A percentile compares a stretch with the other conserved stretches of the same genome.
phyloP scores from a whole-genome alignment of 192 early-diverging fungal species.

The Phlyctochytrium arcticum region DNA sequence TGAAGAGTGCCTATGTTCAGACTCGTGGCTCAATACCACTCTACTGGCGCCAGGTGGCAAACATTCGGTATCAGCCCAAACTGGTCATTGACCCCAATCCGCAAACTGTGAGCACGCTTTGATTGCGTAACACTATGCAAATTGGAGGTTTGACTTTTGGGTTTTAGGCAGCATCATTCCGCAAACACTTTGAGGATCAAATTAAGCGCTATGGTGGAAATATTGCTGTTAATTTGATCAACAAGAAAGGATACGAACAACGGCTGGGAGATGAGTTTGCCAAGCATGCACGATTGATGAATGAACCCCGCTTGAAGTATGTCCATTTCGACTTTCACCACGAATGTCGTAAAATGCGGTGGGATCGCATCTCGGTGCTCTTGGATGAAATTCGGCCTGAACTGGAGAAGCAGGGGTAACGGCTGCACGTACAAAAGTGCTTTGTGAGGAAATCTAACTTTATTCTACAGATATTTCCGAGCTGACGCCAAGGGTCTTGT shows the following conservation, averaged over 20 bases:
- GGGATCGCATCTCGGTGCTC: constrained; percentile 81
- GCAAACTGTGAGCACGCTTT: constrained; percentile 49
- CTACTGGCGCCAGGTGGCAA: constrained; percentile 89
- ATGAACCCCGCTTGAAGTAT: constrained; percentile 50
- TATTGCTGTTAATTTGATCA: constrained; percentile 89
- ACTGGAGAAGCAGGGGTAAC: constrained; percentile 57
- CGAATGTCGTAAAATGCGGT: constrained; percentile 94
- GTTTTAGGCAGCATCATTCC: constrained; percentile 59
- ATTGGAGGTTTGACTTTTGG: constrained; percentile 1
- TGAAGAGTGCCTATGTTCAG: constrained; percentile 79
- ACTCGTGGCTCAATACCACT: constrained; percentile 93
- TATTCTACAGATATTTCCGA: constrained; percentile 51
- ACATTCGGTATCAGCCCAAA: constrained; percentile 87
- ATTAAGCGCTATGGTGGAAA: constrained; percentile 73
- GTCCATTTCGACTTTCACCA: constrained; percentile 97
- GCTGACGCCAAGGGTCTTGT: constrained; percentile 36
- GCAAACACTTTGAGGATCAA: constrained; percentile 70
- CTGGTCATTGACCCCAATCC: constrained; percentile 69
- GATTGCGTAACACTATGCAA: not conserved
- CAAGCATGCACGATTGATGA: constrained; percentile 48
- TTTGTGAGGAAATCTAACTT: not conserved
- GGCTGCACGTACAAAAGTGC: not conserved
- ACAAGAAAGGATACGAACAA: constrained; percentile 89
- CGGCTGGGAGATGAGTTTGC: constrained; percentile 79
- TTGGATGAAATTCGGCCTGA: constrained; percentile 72